A percentile compares a stretch with the other conserved stretches of the same genome.
Conservation (phyloP, 345 rosid species). For the Hibiscus syriacus region DNA sequence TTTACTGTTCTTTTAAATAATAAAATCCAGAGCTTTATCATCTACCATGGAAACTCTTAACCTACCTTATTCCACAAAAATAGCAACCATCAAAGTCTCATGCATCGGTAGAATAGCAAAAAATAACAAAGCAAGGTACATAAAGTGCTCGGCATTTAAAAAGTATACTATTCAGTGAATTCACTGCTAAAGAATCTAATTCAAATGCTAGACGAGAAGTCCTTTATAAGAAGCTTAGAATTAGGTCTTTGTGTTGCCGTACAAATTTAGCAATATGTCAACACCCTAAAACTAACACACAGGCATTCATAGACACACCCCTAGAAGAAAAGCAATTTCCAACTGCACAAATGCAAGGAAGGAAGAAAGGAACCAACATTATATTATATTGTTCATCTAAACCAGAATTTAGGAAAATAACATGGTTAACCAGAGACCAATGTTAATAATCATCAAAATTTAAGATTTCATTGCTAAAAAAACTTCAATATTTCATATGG, state of each 20-base stretch:
- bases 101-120: neutral
- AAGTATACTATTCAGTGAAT: neutral
- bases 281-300: neutral
- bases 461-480: too few relatives aligned
- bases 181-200: neutral
- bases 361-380: neutral
- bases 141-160: neutral
- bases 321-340: neutral
- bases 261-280: neutral
- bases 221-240: neutral
- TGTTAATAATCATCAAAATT: neutral
- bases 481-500: neutral
- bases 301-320: neutral
- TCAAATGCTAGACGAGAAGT: neutral
- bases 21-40: neutral
- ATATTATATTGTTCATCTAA: neutral
- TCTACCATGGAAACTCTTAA: neutral
- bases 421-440: neutral
- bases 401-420: neutral
- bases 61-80: neutral
- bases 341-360: neutral
- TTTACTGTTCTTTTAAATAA: neutral
- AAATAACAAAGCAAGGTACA: neutral
- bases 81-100: constrained; percentile 2
- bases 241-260: neutral